Percentiles rank a stretch among this genome's conserved stretches.
Conservation (phyloP, 2,329 filamentous ascomycete species). For the Diaporthe caulivora region DNA sequence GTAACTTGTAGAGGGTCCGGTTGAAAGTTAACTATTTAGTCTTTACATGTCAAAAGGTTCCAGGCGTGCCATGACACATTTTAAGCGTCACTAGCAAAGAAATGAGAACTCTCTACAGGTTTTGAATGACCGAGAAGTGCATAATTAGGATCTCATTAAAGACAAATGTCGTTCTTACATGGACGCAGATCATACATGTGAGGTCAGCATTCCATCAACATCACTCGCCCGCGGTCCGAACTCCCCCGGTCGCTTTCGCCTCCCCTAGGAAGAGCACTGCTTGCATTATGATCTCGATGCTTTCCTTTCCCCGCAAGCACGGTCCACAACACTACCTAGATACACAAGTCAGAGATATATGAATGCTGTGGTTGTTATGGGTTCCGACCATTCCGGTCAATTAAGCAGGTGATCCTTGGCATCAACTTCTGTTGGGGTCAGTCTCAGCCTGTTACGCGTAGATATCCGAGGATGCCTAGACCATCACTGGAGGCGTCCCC, state of each 20-base stretch:
- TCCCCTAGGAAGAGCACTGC: neutral
- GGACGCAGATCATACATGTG: neutral
- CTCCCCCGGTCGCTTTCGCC: neutral
- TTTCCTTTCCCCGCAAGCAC: neutral
- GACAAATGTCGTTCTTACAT: neutral
- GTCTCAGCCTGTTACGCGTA: neutral
- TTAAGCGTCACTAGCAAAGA: no score
- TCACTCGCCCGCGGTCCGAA: neutral
- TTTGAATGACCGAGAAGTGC: neutral
- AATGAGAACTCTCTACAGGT: neutral
- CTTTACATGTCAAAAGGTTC: no score
- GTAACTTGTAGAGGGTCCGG: no score
- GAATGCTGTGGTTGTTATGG: neutral
- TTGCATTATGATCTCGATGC: neutral
- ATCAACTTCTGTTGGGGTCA: neutral
- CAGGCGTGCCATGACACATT: no score
- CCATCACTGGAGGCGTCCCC: neutral
- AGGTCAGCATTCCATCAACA: neutral
- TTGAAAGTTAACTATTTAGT: no score
- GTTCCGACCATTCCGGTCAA: neutral
- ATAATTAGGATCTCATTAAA: no score
- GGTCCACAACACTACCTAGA: neutral
- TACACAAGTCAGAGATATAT: conserved; percentile 5
- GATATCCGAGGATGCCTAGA: neutral
- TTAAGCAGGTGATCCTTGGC: conserved; percentile 7